phyloP scores from a whole-genome alignment of 2,329 filamentous ascomycete species.

The Talaromyces pinophilus region DNA sequence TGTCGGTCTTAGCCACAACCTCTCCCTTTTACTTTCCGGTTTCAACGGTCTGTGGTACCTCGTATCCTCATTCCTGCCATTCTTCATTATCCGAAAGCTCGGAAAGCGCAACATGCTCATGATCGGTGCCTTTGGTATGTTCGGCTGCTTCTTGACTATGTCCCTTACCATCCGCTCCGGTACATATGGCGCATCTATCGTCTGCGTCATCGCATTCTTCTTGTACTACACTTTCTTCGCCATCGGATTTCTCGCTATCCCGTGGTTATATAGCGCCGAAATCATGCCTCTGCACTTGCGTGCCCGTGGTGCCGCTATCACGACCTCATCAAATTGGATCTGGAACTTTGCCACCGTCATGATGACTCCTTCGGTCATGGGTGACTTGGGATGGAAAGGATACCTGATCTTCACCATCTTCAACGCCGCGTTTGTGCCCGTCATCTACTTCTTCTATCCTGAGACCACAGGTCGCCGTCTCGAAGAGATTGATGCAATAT shows the following conservation, averaged over 20 bases:
- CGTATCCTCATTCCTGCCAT: slow-evolving; percentile 20
- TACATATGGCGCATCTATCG: slow-evolving; percentile 21
- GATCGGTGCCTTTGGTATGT: slow-evolving; percentile 25
- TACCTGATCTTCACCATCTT: slow-evolving; percentile 30
- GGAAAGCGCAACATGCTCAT: slow-evolving; percentile 23
- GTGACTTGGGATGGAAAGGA: slow-evolving; percentile 25
- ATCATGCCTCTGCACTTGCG: slow-evolving; percentile 24
- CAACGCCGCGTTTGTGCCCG: slow-evolving; percentile 30
- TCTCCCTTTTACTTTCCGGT: slow-evolving; percentile 24
- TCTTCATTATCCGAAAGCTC: slow-evolving; percentile 19
- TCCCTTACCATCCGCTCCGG: slow-evolving; percentile 23
- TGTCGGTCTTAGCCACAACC: slow-evolving; percentile 27
- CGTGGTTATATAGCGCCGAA: slow-evolving; percentile 24
- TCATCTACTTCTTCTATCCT: slow-evolving; percentile 29
- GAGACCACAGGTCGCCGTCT: slow-evolving; percentile 28
- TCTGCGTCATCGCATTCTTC: slow-evolving; percentile 24
- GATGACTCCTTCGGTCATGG: slow-evolving; percentile 28
- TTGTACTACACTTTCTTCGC: slow-evolving; percentile 25
- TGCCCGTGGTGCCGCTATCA: slow-evolving; percentile 26
- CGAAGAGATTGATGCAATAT: slow-evolving; percentile 31
- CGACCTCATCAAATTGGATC: slow-evolving; percentile 27
- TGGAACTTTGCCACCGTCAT: slow-evolving; percentile 29
- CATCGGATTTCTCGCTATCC: slow-evolving; percentile 22
- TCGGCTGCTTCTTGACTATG: slow-evolving; percentile 22
- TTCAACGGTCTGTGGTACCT: slow-evolving; percentile 24